Conservation (phyloP, 805 yeast genomes). For the Vanderwaltozyma yarrowii region DNA sequence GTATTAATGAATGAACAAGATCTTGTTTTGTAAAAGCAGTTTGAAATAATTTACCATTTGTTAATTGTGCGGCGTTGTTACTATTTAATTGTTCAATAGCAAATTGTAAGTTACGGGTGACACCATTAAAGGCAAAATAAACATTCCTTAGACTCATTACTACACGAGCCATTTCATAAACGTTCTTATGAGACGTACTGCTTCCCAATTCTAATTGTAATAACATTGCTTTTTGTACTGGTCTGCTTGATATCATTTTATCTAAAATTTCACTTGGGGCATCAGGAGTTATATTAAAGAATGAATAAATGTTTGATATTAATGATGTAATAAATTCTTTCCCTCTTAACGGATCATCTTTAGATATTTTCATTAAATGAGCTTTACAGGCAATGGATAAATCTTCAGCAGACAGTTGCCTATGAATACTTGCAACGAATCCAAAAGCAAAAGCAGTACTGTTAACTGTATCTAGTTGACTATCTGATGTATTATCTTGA, state of each 20-base stretch:
- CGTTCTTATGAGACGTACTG: slow-evolving; percentile 17
- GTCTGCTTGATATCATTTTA: slow-evolving; percentile 28
- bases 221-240: slow-evolving; percentile 27
- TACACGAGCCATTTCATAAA: slow-evolving; percentile 26
- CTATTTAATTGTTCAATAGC: slow-evolving; percentile 28
- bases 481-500: slow-evolving; percentile 10
- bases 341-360: slow-evolving; percentile 18
- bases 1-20: slow-evolving; percentile 53
- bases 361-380: slow-evolving; percentile 15
- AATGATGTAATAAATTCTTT: slow-evolving; percentile 18
- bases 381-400: slow-evolving; percentile 27
- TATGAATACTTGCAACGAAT: slow-evolving; percentile 27
- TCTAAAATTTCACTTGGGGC: slow-evolving; percentile 29
- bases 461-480: slow-evolving; percentile 14
- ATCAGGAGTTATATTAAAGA: slow-evolving; percentile 28
- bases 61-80: slow-evolving; percentile 29
- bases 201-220: slow-evolving; percentile 28
- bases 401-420: slow-evolving; percentile 28
- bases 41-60: slow-evolving; percentile 36
- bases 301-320: slow-evolving; percentile 22
- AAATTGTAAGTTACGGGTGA: slow-evolving; percentile 27
- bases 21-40: slow-evolving; percentile 54
- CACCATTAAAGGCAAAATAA: slow-evolving; percentile 28
- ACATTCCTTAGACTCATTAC: slow-evolving; percentile 25
- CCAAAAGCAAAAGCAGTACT: slow-evolving; percentile 28